Conservation (phyloP, 352 stramenopile species). For the Globisporangium paddicum region DNA sequence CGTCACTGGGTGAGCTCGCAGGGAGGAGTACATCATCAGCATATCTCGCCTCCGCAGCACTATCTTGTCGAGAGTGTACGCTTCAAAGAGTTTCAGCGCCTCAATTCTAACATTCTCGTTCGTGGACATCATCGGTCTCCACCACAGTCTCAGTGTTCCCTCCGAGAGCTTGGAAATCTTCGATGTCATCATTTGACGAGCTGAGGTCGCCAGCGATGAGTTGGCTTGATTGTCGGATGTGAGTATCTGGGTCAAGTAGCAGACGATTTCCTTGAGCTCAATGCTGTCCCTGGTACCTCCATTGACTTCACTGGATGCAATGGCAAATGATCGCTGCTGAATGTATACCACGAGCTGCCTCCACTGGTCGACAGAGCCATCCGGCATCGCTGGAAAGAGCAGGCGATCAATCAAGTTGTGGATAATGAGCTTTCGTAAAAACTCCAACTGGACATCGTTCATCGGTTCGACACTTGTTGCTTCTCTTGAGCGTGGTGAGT, state of each 20-base stretch:
- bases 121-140: slow-evolving; percentile 47
- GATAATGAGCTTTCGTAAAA: slow-evolving; percentile 50
- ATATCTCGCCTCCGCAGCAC: slow-evolving; percentile 52
- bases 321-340: slow-evolving; percentile 35
- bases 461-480: slow-evolving; percentile 24
- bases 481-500: slow-evolving; percentile 21
- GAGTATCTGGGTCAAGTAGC: slow-evolving; percentile 52
- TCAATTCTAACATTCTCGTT: slow-evolving; percentile 49
- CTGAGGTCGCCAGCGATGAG: slow-evolving; percentile 4
- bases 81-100: slow-evolving; percentile 61
- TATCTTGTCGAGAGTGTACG: slow-evolving; percentile 65
- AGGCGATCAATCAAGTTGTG: slow-evolving; percentile 65
- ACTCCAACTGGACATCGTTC: slow-evolving; percentile 28
- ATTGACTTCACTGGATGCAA: slow-evolving; percentile 8
- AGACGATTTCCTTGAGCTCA: slow-evolving; percentile 59
- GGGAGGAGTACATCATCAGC: slow-evolving; percentile 52
- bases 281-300: slow-evolving; percentile 18
- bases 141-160: slow-evolving; percentile 57
- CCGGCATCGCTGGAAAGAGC: slow-evolving; percentile 39
- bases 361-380: slow-evolving; percentile 43
- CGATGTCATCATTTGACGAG: slow-evolving; percentile 23
- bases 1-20: slow-evolving; percentile 49
- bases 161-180: slow-evolving; percentile 56
- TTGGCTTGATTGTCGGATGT: slow-evolving; percentile 16
- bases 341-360: slow-evolving; percentile 62